These are phyloP conservation scores for Trametes cubensis DNA, from an alignment of 768 basidiomycete species.

Conservation along the genomic window DNA sequence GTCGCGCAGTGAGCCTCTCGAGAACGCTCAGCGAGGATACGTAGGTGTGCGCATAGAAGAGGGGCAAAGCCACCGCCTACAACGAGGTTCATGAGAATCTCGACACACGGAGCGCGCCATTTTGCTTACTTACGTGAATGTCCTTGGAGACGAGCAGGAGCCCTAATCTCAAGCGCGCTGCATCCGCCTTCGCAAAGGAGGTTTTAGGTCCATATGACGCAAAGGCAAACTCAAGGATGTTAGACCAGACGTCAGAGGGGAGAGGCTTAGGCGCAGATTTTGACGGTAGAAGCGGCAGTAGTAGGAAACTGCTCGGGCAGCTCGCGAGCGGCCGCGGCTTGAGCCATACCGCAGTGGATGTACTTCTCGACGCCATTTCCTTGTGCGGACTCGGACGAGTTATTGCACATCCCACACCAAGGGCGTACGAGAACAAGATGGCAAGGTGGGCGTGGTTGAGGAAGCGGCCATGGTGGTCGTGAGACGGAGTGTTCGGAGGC, in stretches of 20 bases:
- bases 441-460: not conserved
- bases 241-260: constrained; percentile 72
- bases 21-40: constrained; percentile 49
- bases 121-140: constrained; percentile 15
- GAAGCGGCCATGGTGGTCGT: constrained; percentile 16
- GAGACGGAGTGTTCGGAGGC: constrained; percentile 1
- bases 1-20: constrained; percentile 57
- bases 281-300: constrained; percentile 69
- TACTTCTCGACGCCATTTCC: not conserved
- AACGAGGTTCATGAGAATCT: not conserved
- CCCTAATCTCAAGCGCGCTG: constrained; percentile 32
- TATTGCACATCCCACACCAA: not conserved
- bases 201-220: constrained; percentile 20
- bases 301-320: constrained; percentile 57
- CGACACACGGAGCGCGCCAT: not conserved
- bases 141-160: constrained; percentile 28
- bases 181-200: constrained; percentile 8
- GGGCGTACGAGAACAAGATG: not conserved
- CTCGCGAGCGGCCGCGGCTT: constrained; percentile 69
- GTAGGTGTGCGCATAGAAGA: constrained; percentile 61
- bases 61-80: constrained; percentile 67
- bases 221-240: constrained; percentile 51
- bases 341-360: constrained; percentile 45
- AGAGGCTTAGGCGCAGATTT: constrained; percentile 54
- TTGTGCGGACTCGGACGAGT: not conserved